Evolutionary conservation across 176 grass and related monocot genomes (phyloP), one percentile per base, ranked within the genome.

Genomic region (Dactylis glomerata): DNA sequence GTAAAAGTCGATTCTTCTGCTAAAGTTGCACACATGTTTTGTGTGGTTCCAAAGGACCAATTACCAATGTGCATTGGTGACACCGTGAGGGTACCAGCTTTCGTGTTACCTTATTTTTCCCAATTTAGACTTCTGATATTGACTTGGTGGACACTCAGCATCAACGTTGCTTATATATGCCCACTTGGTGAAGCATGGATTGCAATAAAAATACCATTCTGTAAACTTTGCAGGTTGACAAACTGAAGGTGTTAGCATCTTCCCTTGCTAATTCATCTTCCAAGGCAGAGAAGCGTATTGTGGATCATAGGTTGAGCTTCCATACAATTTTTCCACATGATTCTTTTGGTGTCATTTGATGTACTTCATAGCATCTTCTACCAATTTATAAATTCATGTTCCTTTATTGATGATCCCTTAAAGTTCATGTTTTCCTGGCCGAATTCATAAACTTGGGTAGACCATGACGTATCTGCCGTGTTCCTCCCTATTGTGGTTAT

Each of bases 211-310:
- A 90, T n/a, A 59, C 44, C 34, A 75, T 51, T 76, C 10, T 8
- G 9, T 36, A 38, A 79, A 58, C 9, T 28, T 75, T 84, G 30
- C 81, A 98, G 96, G 85, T 96, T 89, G 93, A 98, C 62, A 98
- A 98, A 85, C 86, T 98, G 77, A 98, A 96, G 86, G 91, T 98
- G 62, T 91, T 98, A 78, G 85, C 75, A 78, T 83, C 89, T 63
- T 98, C 93, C 86, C 91, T 98, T 77, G 86, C 93, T 61, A 96
- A 96, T 90, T 98, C 96, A 89, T 92, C 93, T 71, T 95, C 89
- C 40, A 98, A 98, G 86, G 93, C 96, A 75, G 91, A 98, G 77
- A 98, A 98, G 74, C 93, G 96, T 83, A 98, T 98, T 87, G 88
- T 91, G 86, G 96, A 99, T 81, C 91, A 99, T 83, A 96, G 93